A percentile compares a stretch with the other conserved stretches of the same genome.
Conservation (phyloP, 225 moss, liverwort and hornwort genomes). For the Thuidium tamariscinum region DNA sequence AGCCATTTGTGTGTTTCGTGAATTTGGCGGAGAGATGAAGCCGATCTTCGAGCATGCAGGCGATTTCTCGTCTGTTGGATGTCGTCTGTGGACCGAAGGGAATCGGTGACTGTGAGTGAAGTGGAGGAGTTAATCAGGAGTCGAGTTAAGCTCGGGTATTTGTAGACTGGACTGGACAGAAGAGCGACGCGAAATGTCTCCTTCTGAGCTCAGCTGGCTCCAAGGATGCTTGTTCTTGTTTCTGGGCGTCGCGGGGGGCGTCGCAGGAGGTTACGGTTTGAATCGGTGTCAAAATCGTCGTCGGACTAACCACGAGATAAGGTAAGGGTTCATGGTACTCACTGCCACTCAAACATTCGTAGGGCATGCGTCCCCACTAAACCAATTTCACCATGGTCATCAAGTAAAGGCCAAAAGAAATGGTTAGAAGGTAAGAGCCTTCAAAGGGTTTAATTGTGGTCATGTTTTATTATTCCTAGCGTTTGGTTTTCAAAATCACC, state of each 20-base stretch:
- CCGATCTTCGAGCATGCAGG: not conserved
- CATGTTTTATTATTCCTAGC: not conserved
- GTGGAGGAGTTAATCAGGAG: not conserved
- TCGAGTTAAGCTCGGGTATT: not conserved
- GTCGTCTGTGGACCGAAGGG: not conserved
- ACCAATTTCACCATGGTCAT: not conserved
- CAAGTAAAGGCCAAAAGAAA: not conserved
- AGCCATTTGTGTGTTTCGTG: too few species aligned
- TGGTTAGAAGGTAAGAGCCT: not conserved
- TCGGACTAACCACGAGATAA: not conserved
- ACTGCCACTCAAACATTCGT: not conserved
- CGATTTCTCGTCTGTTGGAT: not conserved
- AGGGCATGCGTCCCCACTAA: not conserved
- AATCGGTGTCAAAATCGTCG: too few species aligned
- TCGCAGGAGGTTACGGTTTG: rapidly evolving
- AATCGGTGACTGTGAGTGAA: not conserved
- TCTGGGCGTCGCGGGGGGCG: not conserved
- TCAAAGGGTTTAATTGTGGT: not conserved
- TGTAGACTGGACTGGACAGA: not conserved
- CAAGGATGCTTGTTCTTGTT: not conserved
- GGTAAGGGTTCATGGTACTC: not conserved
- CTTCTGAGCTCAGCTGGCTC: not conserved
- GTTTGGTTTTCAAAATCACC: not conserved
- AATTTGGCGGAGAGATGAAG: too few species aligned
- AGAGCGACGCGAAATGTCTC: not conserved